Percentiles rank a stretch among this genome's conserved stretches.
Conservation (phyloP, 176 grass and related monocot genomes). For the Saccharum spontaneum region DNA sequence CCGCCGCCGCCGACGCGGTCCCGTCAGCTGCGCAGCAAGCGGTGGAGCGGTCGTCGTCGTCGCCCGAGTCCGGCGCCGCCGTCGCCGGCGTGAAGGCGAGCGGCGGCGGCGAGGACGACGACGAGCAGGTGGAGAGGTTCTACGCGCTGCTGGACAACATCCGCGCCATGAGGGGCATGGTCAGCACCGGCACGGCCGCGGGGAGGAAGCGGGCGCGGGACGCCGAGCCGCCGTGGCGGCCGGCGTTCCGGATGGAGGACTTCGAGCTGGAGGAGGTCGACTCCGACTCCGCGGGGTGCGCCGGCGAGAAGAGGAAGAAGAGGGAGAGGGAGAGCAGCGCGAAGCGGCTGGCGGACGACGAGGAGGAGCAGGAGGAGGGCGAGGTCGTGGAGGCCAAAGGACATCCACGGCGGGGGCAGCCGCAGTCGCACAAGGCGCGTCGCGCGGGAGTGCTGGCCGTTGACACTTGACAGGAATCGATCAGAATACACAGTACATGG, state of each 20-base stretch:
- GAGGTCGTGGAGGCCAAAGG: not conserved
- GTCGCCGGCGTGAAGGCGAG: not conserved
- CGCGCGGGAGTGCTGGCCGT: not conserved
- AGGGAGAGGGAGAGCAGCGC: not conserved
- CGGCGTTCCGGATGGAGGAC: conserved; percentile 45
- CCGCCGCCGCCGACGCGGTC: not conserved
- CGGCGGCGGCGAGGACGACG: conserved; percentile 1
- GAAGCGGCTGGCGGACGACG: not conserved
- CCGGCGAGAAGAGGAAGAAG: not conserved
- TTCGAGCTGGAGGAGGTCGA: conserved; percentile 18
- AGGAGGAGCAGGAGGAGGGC: no score
- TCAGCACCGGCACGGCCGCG: not conserved
- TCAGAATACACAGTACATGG: not conserved
- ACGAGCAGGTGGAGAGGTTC: conserved; percentile 48
- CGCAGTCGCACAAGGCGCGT: not conserved
- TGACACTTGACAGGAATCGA: not conserved
- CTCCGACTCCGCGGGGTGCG: not conserved
- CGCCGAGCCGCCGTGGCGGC: conserved; percentile 32
- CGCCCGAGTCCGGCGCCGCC: not conserved
- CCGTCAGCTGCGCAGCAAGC: not conserved
- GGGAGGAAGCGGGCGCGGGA: conserved; percentile 35
- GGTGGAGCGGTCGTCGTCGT: not conserved
- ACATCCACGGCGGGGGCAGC: not conserved
- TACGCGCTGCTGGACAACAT: conserved; percentile 49
- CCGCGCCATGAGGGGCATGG: conserved; percentile 28